Evolutionary conservation across 768 basidiomycete species (phyloP).

Genomic region (Rhizopogon vinicolor): DNA sequence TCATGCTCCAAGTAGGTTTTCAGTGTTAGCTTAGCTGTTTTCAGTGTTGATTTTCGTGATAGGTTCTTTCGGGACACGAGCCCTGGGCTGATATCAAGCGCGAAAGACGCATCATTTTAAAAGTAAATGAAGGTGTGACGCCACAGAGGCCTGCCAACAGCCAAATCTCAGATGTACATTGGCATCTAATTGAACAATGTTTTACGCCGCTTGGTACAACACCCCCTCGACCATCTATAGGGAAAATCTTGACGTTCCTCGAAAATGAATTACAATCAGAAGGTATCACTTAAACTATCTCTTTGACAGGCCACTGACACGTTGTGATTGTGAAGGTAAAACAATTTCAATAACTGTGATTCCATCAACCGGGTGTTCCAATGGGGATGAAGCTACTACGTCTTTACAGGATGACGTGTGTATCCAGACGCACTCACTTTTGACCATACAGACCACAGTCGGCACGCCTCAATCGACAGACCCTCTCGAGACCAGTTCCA

Average conservation of each 20-base stretch:
- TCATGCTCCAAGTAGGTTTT: conserved; percentile 9
- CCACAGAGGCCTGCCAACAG: not conserved
- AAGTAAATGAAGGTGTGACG: not conserved
- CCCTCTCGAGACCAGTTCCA: not conserved
- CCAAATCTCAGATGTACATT: not conserved
- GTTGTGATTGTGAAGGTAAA: not conserved
- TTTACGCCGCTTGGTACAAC: not conserved
- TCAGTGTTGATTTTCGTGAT: not conserved
- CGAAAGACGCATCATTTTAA: not conserved
- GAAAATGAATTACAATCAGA: not conserved
- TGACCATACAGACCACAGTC: not conserved
- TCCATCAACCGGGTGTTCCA: not conserved
- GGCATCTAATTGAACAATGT: not conserved
- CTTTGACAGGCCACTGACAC: not conserved
- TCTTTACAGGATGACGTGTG: not conserved
- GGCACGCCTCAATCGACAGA: not conserved
- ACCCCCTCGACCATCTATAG: not conserved
- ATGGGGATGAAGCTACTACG: not conserved
- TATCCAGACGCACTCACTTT: not conserved
- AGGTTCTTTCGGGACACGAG: not conserved
- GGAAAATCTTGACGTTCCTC: not conserved
- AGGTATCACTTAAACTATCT: not conserved
- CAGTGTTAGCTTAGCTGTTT: not conserved
- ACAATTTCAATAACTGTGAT: not conserved
- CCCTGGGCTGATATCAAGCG: not conserved